A percentile compares a stretch with the other conserved stretches of the same genome.
phyloP scores from a whole-genome alignment of 2,329 filamentous ascomycete genomes.

The Claviceps pazoutovae region DNA sequence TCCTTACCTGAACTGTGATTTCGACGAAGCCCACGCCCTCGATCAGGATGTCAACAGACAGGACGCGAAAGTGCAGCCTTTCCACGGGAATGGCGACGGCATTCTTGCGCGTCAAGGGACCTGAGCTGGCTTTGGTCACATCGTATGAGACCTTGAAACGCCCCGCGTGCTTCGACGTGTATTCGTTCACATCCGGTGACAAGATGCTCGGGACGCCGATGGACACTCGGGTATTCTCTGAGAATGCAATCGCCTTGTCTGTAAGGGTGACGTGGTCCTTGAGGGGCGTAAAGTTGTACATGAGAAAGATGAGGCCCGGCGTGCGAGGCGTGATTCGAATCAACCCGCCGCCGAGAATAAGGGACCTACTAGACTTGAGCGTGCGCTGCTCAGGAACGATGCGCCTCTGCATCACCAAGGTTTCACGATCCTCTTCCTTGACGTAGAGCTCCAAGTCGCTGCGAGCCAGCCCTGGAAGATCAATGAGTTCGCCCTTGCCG shows the following conservation, averaged over 20 bases:
- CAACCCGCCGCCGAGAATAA: conserved; percentile 67
- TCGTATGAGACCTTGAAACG: conserved; percentile 64
- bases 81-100: conserved; percentile 52
- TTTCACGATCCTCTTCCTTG: conserved; percentile 45
- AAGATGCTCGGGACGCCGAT: conserved; percentile 51
- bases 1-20: conserved; percentile 66
- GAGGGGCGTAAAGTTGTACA: conserved; percentile 79
- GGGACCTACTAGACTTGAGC: conserved; percentile 62
- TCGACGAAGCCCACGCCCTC: conserved; percentile 94
- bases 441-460: conserved; percentile 61
- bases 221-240: conserved; percentile 44
- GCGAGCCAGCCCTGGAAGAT: conserved; percentile 74
- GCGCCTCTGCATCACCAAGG: conserved; percentile 66
- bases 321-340: conserved; percentile 68
- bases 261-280: conserved; percentile 63
- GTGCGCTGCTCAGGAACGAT: conserved; percentile 58
- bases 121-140: conserved; percentile 66
- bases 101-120: conserved; percentile 51
- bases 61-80: conserved; percentile 62
- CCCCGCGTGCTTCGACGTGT: conserved; percentile 54
- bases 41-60: conserved; percentile 72
- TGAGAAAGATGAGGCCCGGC: conserved; percentile 51
- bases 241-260: conserved; percentile 63
- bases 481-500: conserved; percentile 79
- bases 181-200: conserved; percentile 37